A percentile compares a stretch with the other conserved stretches of the same genome.
Evolutionary conservation across 306 rosid genomes (phyloP).

Genomic region (Prunus salicina): DNA sequence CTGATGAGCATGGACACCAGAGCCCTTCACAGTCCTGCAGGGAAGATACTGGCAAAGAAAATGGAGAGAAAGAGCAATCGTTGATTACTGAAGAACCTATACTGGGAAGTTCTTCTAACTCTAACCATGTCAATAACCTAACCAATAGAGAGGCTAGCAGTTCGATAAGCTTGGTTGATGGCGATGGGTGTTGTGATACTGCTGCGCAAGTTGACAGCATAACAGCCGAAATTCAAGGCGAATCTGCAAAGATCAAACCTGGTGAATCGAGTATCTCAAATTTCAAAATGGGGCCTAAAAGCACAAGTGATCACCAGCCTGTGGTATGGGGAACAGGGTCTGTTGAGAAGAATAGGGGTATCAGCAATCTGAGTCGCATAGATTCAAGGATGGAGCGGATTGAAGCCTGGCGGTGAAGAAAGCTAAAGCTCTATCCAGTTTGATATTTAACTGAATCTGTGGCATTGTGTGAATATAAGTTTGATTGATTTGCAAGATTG

Average conservation of each 20-base stretch:
- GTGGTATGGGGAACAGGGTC: slow-evolving; percentile 24
- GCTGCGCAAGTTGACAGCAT: slow-evolving; percentile 18
- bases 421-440: slow-evolving; percentile 9
- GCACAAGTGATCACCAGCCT: slow-evolving; percentile 34
- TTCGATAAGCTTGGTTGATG: slow-evolving; percentile 34
- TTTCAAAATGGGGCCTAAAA: slow-evolving; percentile 39
- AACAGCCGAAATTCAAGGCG: slow-evolving; percentile 20
- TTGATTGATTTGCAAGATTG: slow-evolving; percentile 31
- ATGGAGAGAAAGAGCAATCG: slow-evolving; percentile 38
- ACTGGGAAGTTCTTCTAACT: slow-evolving; percentile 26
- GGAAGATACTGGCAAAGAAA: slow-evolving; percentile 29
- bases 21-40: slow-evolving; percentile 41
- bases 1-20: slow-evolving; percentile 47
- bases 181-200: slow-evolving; percentile 34
- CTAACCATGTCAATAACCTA: slow-evolving; percentile 22
- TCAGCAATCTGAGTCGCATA: slow-evolving; percentile 42
- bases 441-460: slow-evolving; percentile 31
- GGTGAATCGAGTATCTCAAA: slow-evolving; percentile 44
- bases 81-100: slow-evolving; percentile 27
- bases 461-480: slow-evolving; percentile 29
- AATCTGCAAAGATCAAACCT: slow-evolving; percentile 36
- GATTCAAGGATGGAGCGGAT: slow-evolving; percentile 52
- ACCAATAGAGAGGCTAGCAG: slow-evolving; percentile 33
- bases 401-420: slow-evolving; percentile 66
- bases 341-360: slow-evolving; percentile 45